These are phyloP conservation scores for Chalciporus piperatus DNA, from an alignment of 768 basidiomycete species.

Conservation along the genomic window DNA sequence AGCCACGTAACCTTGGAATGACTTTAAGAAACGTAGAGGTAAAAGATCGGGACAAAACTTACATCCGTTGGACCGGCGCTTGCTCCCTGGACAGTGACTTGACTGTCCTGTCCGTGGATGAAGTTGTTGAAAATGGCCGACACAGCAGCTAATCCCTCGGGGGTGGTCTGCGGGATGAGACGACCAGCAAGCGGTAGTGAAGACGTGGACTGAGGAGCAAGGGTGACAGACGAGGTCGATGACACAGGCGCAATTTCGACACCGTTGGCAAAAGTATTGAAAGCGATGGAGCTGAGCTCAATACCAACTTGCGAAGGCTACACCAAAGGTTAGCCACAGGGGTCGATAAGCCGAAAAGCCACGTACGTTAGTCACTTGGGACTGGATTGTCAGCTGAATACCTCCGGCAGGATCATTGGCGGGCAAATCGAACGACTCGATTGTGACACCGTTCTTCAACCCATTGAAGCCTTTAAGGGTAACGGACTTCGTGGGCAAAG, in stretches of 20 bases:
- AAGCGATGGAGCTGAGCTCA: slow-evolving; percentile 55
- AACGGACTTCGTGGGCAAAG: slow-evolving; percentile 53
- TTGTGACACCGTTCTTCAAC: slow-evolving; percentile 57
- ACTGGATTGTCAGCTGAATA: slow-evolving; percentile 62
- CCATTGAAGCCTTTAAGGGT: slow-evolving; percentile 71
- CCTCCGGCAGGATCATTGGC: slow-evolving; percentile 69
- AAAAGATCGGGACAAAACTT: slow-evolving; percentile 11
- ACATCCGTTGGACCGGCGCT: slow-evolving; percentile 59
- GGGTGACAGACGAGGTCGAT: slow-evolving; percentile 46
- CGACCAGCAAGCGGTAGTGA: slow-evolving; percentile 57
- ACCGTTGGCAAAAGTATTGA: slow-evolving; percentile 53
- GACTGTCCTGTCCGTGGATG: slow-evolving; percentile 62
- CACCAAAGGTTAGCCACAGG: slow-evolving; percentile 6
- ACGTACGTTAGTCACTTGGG: slow-evolving; percentile 57
- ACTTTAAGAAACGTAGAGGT: slow-evolving; percentile 3
- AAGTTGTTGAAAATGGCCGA: slow-evolving; percentile 71
- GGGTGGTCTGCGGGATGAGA: slow-evolving; percentile 56
- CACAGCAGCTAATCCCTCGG: slow-evolving; percentile 53
- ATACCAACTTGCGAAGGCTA: slow-evolving; percentile 78
- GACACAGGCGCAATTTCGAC: slow-evolving; percentile 59
- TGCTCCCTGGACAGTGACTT: slow-evolving; percentile 56
- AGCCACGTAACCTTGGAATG: slow-evolving; percentile 61
- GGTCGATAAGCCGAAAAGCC: background rate
- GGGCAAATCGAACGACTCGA: slow-evolving; percentile 68
- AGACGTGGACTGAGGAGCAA: slow-evolving; percentile 53